Base-by-base conservation (phyloP, 257 asterid species). In the Salvia hispanica region DNA sequence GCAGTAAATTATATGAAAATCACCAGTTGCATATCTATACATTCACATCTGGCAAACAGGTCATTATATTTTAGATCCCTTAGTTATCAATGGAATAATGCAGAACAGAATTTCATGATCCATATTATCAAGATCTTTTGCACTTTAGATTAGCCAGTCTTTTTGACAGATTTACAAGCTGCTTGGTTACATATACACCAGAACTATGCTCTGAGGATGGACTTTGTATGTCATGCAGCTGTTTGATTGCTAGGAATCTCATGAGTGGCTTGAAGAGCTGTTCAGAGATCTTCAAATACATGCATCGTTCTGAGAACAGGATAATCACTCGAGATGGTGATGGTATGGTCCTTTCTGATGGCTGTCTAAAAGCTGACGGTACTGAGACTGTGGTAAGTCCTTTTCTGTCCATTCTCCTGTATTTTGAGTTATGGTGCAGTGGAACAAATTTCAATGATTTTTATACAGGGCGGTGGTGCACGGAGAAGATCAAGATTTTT, bases 161-260 rank as follows among this genome's bases (percentile, higher is more conserved):
- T 46, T 44, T 57, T 66, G 7, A 34, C n/a, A 34, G 33, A 53
- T 56, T 64, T 63, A 21, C 62, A 34, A 18, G 18, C 66, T 70
- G 21, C 58, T 48, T 55, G 37, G 16, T 72, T 69, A 66, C 52
- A 56, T 42, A 40, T 28, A 55, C 65, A 59, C 69, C 39, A 66
- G 46, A 21, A 36, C 67, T 46, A 60, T 75, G 59, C 58, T 54
- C 76, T 76, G 67, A 71, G 62, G 55, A 25, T 36, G 66, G 34
- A 54, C 62, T 61, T 60, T 73, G 16, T 80, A 52, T 79, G 72
- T 68, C 73, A 66, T 80, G 74, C 97, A 94, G 99, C 83, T 91
- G 99, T 75, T 74, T 88, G 84, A 94, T 91, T 68, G 95, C 97
- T 46, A 89, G 99, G 71, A 94, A 94, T 79, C 83, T 88, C 60